phyloP scores from a whole-genome alignment of 2,329 filamentous ascomycete species.

The Paraphaeosphaeria sporulosa region DNA sequence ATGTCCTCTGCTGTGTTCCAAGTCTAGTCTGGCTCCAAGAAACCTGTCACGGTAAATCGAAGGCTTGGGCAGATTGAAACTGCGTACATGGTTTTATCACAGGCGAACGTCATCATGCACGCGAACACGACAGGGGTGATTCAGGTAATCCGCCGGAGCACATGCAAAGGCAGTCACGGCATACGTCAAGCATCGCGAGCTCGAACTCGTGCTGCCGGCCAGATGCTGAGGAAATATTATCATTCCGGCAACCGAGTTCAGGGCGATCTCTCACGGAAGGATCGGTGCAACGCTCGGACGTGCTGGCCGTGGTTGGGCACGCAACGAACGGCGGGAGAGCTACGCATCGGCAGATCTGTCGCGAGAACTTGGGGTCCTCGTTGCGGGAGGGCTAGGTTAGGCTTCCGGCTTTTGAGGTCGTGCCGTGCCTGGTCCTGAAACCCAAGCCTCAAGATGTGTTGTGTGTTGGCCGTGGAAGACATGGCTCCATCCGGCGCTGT shows the following conservation, averaged over 20 bases:
- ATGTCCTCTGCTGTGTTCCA: neutral
- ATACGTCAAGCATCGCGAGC: conserved; percentile 11
- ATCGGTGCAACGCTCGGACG: conserved; percentile 10
- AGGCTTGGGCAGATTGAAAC: conserved; percentile 1
- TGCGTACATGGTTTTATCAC: neutral
- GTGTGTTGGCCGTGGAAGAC: neutral
- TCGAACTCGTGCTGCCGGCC: neutral
- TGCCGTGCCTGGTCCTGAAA: neutral
- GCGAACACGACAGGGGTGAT: conserved; percentile 3
- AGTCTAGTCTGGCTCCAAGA: neutral
- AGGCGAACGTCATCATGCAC: conserved; percentile 11
- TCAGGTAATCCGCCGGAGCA: conserved; percentile 1
- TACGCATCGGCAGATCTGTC: conserved; percentile 16
- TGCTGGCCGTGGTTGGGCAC: neutral
- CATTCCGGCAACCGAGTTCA: conserved; percentile 5
- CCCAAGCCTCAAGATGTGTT: neutral
- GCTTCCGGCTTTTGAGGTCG: conserved; percentile 3
- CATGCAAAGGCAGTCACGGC: neutral
- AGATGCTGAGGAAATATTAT: neutral
- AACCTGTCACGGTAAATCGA: neutral
- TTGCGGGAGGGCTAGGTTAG: conserved; percentile 13
- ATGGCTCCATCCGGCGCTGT: neutral
- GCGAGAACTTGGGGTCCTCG: neutral
- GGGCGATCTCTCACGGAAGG: neutral
- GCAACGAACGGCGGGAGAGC: conserved; percentile 15